Conservation (phyloP, 1,284 basidiomycete genomes). For the Gyrodon tennesseensis region DNA sequence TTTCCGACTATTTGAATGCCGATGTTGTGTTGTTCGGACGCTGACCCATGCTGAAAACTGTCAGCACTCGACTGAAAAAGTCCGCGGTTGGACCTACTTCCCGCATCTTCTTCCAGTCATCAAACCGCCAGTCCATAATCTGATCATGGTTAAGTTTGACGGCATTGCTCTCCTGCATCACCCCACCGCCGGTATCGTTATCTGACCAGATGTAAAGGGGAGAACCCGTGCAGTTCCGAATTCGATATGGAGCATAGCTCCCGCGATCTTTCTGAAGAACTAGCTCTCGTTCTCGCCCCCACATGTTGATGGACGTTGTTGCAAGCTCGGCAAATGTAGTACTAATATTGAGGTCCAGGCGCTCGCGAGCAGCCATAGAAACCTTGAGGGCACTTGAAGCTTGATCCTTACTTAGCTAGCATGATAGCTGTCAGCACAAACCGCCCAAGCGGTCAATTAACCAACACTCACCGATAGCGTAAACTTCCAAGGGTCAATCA, state of each 20-base stretch:
- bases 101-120: slow-evolving; percentile 94
- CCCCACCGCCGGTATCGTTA: slow-evolving; percentile 54
- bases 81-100: slow-evolving; percentile 59
- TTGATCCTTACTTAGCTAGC: slow-evolving; percentile 57
- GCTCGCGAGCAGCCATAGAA: slow-evolving; percentile 73
- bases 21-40: slow-evolving; percentile 79
- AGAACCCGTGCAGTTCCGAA: slow-evolving; percentile 90
- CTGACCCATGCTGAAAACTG: slow-evolving; percentile 68
- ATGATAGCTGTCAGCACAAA: slow-evolving; percentile 22
- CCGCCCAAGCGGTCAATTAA: slow-evolving; percentile 5
- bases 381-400: slow-evolving; percentile 60
- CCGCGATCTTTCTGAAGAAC: slow-evolving; percentile 76
- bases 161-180: slow-evolving; percentile 50
- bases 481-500: slow-evolving; percentile 97
- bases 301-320: slow-evolving; percentile 71
- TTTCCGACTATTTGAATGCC: slow-evolving; percentile 84
- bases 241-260: slow-evolving; percentile 89
- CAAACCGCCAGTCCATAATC: slow-evolving; percentile 94
- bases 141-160: slow-evolving; percentile 71
- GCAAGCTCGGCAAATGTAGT: slow-evolving; percentile 90
- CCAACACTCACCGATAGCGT: slow-evolving; percentile 59
- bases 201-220: slow-evolving; percentile 83
- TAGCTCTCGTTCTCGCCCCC: slow-evolving; percentile 71
- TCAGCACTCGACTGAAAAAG: slow-evolving; percentile 16
- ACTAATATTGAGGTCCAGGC: slow-evolving; percentile 91